A percentile compares a stretch with the other conserved stretches of the same genome.
These are phyloP conservation scores for Paspalum notatum DNA, from an alignment of 176 grass and related monocot genomes.

Conservation along the genomic window DNA sequence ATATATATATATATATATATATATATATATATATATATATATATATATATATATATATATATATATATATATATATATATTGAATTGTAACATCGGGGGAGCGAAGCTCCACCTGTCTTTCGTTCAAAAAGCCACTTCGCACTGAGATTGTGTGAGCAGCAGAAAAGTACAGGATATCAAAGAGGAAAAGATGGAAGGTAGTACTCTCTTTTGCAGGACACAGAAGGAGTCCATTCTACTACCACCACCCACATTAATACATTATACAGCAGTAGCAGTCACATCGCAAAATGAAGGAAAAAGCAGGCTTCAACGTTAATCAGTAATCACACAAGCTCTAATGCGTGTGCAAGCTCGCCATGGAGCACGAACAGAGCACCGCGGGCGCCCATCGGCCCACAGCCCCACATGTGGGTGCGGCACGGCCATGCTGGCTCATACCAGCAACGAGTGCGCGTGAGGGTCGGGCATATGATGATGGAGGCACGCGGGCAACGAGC, in stretches of 20 bases:
- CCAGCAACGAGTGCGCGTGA: not conserved
- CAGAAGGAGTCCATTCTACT: constrained; percentile 9
- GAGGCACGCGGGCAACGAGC: not conserved
- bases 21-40: too few relatives aligned
- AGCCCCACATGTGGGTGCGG: not conserved
- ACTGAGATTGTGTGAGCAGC: too few relatives aligned
- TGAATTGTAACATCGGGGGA: too few relatives aligned
- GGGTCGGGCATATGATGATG: not conserved
- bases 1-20: too few relatives aligned
- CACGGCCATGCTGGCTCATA: not conserved
- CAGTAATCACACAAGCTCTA: not conserved
- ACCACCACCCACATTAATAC: constrained; percentile 28
- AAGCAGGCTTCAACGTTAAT: not conserved
- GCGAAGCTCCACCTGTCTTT: too few relatives aligned
- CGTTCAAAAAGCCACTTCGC: too few relatives aligned
- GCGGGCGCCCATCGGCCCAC: too few relatives aligned
- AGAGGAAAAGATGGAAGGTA: not conserved
- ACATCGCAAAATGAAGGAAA: not conserved
- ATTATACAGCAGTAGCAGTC: constrained; percentile 1
- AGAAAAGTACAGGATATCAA: too few relatives aligned
- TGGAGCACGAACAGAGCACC: too few relatives aligned
- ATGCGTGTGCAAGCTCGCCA: not conserved
- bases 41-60: too few relatives aligned
- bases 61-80: too few relatives aligned
- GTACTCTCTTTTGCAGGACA: not conserved